Base-by-base conservation (phyloP, 148 eudicot species). In the Suaeda aralocaspica region DNA sequence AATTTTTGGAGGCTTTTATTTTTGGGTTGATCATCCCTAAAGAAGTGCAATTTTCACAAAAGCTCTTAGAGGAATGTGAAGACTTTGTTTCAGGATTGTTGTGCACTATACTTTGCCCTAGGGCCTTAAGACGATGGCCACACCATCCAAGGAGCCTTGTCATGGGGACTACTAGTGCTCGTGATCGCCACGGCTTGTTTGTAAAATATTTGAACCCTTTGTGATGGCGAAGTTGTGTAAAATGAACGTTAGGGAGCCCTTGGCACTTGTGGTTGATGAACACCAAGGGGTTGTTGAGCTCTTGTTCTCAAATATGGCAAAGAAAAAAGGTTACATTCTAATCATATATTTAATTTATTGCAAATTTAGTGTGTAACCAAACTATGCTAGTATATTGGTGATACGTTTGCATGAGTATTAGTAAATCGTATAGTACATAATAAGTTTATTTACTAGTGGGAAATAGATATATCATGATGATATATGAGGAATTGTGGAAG, bases 201-300 rank as follows among this genome's bases (percentile, higher is more conserved):
- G 89, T 10, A 85, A 85, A 73, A 81, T 85, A 2, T 18, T 74
- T 0, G 89, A 86, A 24, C 83, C 89, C 7, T 52, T 85, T 15
- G 62, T 57, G 29, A 74, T 81, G 48, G 73, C 89, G 1, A 18
- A 81, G 31, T 11, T 59, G 2, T 78, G 81, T 61, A 42, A 30
- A 52, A 48, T 85, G 51, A 80, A 80, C 49, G 56, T 68, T 16
- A 22, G 71, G 51, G 89, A 85, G 73, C 68, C 89, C 3, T 24
- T 85, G 6, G 70, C 83, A 5, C 62, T 85, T 1, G 89, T 9
- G 60, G 7, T 72, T 85, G 73, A 85, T 85, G 89, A 85, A 85
- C 16, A 84, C 83, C n/a, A 84, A 84, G 59, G 88, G 88, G 0
- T 69, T 84, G 88, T 84, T 9, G 87, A 84, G 77, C 85, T 84